Evolutionary conservation across 1,284 basidiomycete species (phyloP).

Genomic region (Exobasidium rhododendri): DNA sequence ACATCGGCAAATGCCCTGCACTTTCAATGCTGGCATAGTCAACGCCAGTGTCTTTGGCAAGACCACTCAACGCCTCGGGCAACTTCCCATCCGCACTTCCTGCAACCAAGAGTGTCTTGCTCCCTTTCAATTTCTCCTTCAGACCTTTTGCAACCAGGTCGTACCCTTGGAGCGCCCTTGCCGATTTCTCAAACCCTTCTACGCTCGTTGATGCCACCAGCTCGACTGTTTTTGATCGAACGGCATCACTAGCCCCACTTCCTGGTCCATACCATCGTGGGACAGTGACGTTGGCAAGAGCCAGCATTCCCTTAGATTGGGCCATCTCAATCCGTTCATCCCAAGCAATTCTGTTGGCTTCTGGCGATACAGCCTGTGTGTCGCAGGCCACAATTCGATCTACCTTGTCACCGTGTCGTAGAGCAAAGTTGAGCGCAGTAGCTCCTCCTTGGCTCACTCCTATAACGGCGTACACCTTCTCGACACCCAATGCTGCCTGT

Average conservation of each 20-base stretch:
- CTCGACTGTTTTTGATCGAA: constrained; percentile 27
- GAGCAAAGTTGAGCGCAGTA: constrained; percentile 55
- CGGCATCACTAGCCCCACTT: constrained; percentile 36
- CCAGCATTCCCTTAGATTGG: constrained; percentile 40
- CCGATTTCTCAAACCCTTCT: constrained; percentile 56
- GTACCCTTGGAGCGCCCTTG: constrained; percentile 56
- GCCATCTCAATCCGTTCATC: constrained; percentile 57
- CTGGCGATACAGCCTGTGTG: constrained; percentile 56
- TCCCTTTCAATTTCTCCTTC: constrained; percentile 34
- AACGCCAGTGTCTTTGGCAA: constrained; percentile 41
- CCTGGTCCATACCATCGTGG: constrained; percentile 56
- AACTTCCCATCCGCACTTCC: constrained; percentile 57
- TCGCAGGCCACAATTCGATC: constrained; percentile 56
- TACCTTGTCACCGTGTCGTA: constrained; percentile 51
- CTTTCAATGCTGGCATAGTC: constrained; percentile 49
- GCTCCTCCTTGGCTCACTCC: constrained; percentile 59
- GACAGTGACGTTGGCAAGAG: constrained; percentile 56
- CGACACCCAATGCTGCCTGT: constrained; percentile 52
- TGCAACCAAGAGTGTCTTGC: constrained; percentile 53
- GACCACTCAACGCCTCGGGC: constrained; percentile 54
- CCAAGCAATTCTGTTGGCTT: constrained; percentile 57
- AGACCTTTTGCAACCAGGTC: constrained; percentile 53
- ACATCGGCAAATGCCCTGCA: constrained; percentile 57
- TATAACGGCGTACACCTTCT: constrained; percentile 51
- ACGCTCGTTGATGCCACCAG: constrained; percentile 54